Evolutionary conservation across 805 yeast species (phyloP).

Genomic region (Saccharomycopsis sp.): DNA sequence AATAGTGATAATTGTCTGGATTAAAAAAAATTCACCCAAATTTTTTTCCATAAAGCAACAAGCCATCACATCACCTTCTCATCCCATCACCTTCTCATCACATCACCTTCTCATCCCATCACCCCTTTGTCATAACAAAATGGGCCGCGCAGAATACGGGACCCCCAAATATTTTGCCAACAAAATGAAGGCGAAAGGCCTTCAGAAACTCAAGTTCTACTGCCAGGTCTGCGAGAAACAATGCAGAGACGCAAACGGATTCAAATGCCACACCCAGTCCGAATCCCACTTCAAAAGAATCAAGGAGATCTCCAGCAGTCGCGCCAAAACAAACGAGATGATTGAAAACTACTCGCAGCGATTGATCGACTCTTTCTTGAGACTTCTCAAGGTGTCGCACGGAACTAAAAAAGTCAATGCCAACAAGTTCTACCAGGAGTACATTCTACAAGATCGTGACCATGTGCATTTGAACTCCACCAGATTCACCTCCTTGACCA

Average conservation of each 20-base stretch:
- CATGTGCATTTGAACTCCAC: conserved; percentile 93
- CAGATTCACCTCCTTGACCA: conserved; percentile 61
- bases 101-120: no score
- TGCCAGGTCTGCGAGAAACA: conserved; percentile 92
- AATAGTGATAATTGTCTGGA: no score
- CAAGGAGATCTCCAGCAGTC: conserved; percentile 39
- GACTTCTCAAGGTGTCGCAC: conserved; percentile 56
- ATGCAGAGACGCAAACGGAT: conserved; percentile 94
- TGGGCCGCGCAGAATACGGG: conserved; percentile 57
- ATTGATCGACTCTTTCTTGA: conserved; percentile 60
- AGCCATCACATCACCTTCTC: no score
- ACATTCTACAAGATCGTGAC: conserved; percentile 61
- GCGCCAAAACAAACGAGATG: conserved; percentile 25
- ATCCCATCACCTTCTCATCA: no score
- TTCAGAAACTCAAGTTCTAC: conserved; percentile 79
- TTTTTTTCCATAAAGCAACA: no score
- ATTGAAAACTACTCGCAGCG: conserved; percentile 52
- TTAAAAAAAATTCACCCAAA: no score
- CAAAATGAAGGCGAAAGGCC: conserved; percentile 73
- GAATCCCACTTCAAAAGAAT: conserved; percentile 66
- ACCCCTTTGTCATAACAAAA: no score
- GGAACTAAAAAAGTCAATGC: conserved; percentile 77
- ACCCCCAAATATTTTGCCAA: conserved; percentile 68
- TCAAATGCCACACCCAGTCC: conserved; percentile 81
- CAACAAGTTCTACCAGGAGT: conserved; percentile 85